Evolutionary conservation across 352 stramenopile species (phyloP), one percentile per base, ranked within the genome.

Genomic region (Albugo laibachii): DNA sequence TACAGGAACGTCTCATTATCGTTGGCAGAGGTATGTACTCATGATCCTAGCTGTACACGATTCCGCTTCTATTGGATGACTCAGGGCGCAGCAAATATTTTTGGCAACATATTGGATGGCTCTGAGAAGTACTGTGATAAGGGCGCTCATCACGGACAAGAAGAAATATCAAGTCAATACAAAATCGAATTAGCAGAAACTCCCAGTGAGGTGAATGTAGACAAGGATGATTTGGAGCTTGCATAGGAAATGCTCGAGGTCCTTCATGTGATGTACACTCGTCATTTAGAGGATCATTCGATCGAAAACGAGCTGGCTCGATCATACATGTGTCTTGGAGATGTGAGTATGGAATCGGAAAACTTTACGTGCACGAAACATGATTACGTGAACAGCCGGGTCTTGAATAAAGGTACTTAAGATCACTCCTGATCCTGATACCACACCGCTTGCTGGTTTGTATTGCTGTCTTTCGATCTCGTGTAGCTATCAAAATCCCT

Each of bases 181-280:
- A 65, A 85, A 31, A 63, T 51, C 10, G 73, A 85, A 27, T 57
- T 36, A 46, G 3, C 2, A 19, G 43, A 24, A 41, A 48, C 15
- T 8, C 18, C 19, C 43, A 48, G 8, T 27, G 68, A 85, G 40
- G 65, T 68, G 0, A 56, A 57, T 11, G 59, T 74, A 27, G 62
- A 57, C 11, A 62, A 62, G 0, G 76, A 87, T 49, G 78, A 92
- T 51, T 60, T 92, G 40, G 71, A 92, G 42, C 61, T 83, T 11
- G 78, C 78, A 20, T 92, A 75, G 78, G 75, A 92, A 57, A 83
- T 88, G 66, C 69, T 92, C 38, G 78, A 92, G 46, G 52, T 88
- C 11, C 70, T 75, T 24, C 73, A 75, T 16, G 73, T 92, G 46
- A 80, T 92, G 48, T 83, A 85, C 54, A 64, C 71, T 51, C 69